Base-by-base conservation (phyloP, 169 alveolate species). In the Cryptosporidium ryanae region DNA sequence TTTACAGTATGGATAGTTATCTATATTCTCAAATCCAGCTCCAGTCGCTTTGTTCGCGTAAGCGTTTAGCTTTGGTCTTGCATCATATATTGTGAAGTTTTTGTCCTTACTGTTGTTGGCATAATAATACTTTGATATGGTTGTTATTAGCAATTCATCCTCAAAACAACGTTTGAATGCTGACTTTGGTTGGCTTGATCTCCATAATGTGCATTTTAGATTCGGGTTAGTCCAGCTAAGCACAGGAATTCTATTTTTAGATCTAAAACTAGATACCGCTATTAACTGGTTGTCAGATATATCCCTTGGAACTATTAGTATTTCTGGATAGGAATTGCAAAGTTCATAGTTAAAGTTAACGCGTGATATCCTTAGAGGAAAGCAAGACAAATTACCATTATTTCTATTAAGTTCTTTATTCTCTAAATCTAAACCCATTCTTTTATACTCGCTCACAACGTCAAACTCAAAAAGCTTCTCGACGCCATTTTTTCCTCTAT, bases 11-110 rank as follows among this genome's bases (percentile, higher is more conserved):
- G 90, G 65, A 71, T 92, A 92, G 49, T 82, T 27, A 57, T 90
- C 91, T 38, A 76, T 55, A 67, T 90, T 89, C 82, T 92, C 94
- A 87, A 82, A 91, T n/a, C 94, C 94, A 8, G 91, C 92, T 1
- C 94, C 94, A 64, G 90, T 82, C 43, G 92, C 91, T 82, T 82
- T 93, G 81, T 93, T 93, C 2, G 95, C 95, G 66, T 87, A 61
- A 15, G 95, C 95, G 54, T 90, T 84, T 49, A 90, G 54, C 82
- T 84, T 90, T 44, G 95, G 95, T 63, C 95, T 82, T 2, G 94
- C 94, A 49, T 91, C 93, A 2, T 90, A 64, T 18, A 91, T 70
- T 23, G 57, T 49, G 57, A 68, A 65, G 23, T n/a, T n/a, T 68
- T 46, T 49, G 25, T 49, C 82, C 18, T 66, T 82, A 34, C 54